Conservation (phyloP, 2,329 filamentous ascomycete species). For the Pseudogymnoascus sp. region DNA sequence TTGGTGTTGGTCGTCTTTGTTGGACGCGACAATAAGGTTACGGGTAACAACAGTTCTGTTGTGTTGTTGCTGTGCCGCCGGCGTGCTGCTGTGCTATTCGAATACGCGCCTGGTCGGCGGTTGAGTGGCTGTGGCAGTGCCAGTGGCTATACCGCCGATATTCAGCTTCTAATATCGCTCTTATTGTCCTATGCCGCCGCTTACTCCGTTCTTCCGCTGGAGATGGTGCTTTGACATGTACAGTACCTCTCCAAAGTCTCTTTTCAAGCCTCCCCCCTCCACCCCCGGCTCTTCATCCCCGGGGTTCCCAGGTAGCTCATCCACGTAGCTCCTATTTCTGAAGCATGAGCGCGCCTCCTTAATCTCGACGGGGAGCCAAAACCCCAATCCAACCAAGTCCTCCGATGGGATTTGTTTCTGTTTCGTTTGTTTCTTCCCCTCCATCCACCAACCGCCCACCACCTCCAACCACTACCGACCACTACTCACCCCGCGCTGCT, state of each 20-base stretch:
- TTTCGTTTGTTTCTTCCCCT: background rate
- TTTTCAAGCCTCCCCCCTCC: background rate
- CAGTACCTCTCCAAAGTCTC: background rate
- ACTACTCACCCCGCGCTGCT: background rate
- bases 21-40: background rate
- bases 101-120: background rate
- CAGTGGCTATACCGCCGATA: background rate
- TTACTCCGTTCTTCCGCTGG: background rate
- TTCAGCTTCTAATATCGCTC: background rate
- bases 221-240: background rate
- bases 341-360: conserved; percentile 1
- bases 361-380: background rate
- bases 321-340: background rate
- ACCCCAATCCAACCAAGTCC: background rate
- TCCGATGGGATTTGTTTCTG: background rate
- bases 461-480: background rate
- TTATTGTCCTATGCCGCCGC: background rate
- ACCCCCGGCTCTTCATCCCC: background rate
- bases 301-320: background rate
- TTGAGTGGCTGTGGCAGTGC: background rate
- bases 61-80: background rate
- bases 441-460: background rate
- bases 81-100: background rate
- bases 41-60: background rate
- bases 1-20: background rate